Evolutionary conservation across 139 green algal genomes (phyloP).

Genomic region (Closterium sp.): DNA sequence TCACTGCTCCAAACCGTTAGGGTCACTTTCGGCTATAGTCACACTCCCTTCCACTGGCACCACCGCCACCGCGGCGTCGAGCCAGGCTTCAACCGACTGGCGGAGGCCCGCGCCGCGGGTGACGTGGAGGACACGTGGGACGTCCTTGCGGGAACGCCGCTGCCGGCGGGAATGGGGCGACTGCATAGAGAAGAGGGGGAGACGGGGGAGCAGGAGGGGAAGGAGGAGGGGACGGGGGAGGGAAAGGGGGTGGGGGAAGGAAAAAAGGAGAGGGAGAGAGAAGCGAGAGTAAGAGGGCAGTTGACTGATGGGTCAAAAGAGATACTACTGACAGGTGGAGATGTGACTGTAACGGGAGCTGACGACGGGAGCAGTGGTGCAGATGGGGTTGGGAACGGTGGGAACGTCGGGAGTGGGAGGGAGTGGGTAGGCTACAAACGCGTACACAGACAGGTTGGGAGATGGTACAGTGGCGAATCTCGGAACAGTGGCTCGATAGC

Average conservation of each 20-base stretch:
- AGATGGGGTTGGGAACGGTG: too few species aligned
- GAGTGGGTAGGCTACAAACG: background rate
- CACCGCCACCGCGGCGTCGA: background rate
- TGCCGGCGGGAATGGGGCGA: background rate
- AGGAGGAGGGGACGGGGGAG: background rate
- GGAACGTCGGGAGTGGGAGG: background rate
- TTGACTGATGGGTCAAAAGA: too few species aligned
- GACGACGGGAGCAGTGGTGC: too few species aligned
- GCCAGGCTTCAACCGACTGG: background rate
- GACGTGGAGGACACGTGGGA: background rate
- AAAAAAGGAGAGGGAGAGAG: background rate
- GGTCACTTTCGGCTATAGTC: background rate
- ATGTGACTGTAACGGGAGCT: too few species aligned
- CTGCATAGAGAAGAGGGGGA: background rate
- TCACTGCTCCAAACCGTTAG: background rate
- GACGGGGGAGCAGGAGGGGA: background rate
- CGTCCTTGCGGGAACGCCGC: background rate
- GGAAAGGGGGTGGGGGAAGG: background rate
- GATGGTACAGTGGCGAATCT: background rate
- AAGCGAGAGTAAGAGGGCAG: background rate
- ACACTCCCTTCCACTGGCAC: background rate
- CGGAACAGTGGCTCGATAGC: background rate
- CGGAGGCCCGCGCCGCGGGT: background rate
- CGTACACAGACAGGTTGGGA: background rate
- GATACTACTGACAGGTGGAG: too few species aligned